phyloP scores from a whole-genome alignment of 108 stramenopile genomes.

The Nitzschia putrida region DNA sequence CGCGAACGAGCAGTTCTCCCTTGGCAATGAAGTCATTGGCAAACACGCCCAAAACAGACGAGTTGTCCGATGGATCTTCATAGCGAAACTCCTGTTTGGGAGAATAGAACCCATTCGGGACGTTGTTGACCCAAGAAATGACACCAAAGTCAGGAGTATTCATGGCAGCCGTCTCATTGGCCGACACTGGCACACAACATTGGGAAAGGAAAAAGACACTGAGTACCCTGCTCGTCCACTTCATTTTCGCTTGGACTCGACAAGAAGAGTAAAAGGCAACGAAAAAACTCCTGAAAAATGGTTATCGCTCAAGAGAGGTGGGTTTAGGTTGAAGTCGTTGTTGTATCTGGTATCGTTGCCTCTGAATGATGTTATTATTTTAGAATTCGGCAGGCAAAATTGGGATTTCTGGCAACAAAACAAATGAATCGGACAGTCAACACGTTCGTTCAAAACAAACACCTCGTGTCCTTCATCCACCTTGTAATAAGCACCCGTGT shows the following conservation, averaged over 20 bases:
- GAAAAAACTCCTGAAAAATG: too few relatives aligned
- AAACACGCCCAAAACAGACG: slow-evolving; percentile 31
- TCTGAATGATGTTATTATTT: too few relatives aligned
- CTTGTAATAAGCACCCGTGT: too few relatives aligned
- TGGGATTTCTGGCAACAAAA: too few relatives aligned
- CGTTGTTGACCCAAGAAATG: slow-evolving; percentile 20
- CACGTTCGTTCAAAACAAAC: too few relatives aligned
- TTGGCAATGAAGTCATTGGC: slow-evolving; percentile 39
- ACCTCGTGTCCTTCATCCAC: too few relatives aligned
- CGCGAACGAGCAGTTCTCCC: slow-evolving; percentile 30
- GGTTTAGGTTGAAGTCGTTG: neutral
- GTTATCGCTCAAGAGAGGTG: too few relatives aligned
- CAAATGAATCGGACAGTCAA: too few relatives aligned
- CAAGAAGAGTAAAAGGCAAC: neutral
- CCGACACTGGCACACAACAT: slow-evolving; percentile 1
- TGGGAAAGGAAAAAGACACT: slow-evolving; percentile 5
- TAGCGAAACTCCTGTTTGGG: slow-evolving; percentile 22
- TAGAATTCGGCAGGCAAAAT: too few relatives aligned
- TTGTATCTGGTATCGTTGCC: too few relatives aligned
- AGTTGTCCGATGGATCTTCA: neutral
- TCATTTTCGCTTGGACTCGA: too few relatives aligned
- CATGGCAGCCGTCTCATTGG: neutral
- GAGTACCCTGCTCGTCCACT: too few relatives aligned
- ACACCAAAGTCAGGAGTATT: slow-evolving; percentile 9
- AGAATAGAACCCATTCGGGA: slow-evolving; percentile 12